Evolutionary conservation across 2,329 filamentous ascomycete genomes (phyloP).

Genomic region (Knufia petricola): DNA sequence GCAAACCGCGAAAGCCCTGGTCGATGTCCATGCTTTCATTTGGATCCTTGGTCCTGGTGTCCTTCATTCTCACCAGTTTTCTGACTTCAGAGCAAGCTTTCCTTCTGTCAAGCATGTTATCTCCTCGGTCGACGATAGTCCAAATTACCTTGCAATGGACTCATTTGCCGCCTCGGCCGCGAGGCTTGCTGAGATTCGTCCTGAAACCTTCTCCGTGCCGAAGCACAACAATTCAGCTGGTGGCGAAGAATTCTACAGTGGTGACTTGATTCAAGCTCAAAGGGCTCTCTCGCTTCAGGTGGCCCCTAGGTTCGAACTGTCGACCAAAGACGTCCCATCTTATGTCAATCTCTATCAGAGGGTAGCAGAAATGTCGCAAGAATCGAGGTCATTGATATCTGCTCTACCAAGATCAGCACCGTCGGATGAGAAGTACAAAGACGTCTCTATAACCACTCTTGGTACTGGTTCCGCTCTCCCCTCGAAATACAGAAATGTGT

Average conservation of each 20-base stretch:
- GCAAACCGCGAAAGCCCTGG: conserved; percentile 47
- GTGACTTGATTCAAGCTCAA: neutral
- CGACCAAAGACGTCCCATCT: neutral
- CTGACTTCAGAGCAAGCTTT: conserved; percentile 58
- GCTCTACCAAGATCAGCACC: neutral
- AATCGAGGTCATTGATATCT: neutral
- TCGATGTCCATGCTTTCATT: conserved; percentile 57
- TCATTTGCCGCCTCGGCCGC: conserved; percentile 58
- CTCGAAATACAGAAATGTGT: conserved; percentile 93
- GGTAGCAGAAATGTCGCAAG: conserved; percentile 1
- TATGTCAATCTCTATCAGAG: neutral
- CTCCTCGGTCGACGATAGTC: conserved; percentile 61
- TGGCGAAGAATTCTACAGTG: neutral
- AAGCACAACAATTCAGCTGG: conserved; percentile 46
- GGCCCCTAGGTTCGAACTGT: conserved; percentile 4
- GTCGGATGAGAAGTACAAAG: conserved; percentile 1
- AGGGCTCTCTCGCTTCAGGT: conserved; percentile 4
- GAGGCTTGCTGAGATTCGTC: conserved; percentile 62
- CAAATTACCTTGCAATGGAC: conserved; percentile 64
- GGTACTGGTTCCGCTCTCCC: conserved; percentile 86
- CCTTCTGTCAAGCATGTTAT: conserved; percentile 62
- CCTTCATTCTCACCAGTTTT: conserved; percentile 51
- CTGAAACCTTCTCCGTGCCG: conserved; percentile 62
- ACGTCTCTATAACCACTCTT: conserved; percentile 56
- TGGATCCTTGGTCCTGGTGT: conserved; percentile 74